Conservation (phyloP, 257 asterid genomes). For the Solanum gandarillasii region DNA sequence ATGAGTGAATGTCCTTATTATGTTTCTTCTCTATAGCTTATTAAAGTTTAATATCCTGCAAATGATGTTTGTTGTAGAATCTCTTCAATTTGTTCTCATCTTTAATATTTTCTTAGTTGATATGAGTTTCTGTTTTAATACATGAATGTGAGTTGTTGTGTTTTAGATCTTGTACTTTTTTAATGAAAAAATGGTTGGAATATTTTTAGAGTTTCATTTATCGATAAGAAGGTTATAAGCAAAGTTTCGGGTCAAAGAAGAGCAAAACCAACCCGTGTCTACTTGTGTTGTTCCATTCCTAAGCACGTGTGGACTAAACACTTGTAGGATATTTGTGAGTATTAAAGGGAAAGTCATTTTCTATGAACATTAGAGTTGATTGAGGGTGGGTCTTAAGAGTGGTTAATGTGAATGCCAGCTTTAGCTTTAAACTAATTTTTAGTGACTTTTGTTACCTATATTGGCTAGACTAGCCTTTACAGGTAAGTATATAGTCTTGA, state of each 20-base stretch:
- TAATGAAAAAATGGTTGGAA: neutral
- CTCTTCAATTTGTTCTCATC: neutral
- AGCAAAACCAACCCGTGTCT: neutral
- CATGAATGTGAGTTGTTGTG: neutral
- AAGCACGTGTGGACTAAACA: neutral
- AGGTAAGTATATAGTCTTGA: neutral
- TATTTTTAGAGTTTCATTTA: neutral
- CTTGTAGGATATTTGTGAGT: conserved; percentile 21
- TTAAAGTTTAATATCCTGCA: too few relatives aligned
- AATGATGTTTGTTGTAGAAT: too few relatives aligned
- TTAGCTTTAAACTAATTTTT: neutral
- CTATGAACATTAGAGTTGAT: conserved; percentile 4
- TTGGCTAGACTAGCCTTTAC: neutral
- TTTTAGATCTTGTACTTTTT: neutral
- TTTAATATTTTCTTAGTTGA: neutral
- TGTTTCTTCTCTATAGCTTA: too few relatives aligned
- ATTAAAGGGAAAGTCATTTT: conserved; percentile 26
- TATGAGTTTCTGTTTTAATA: neutral
- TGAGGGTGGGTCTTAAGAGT: neutral
- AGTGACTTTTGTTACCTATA: neutral
- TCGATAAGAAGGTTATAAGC: neutral
- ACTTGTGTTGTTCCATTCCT: neutral
- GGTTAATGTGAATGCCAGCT: neutral
- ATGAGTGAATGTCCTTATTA: too few relatives aligned
- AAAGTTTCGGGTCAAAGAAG: neutral